Conservation (phyloP, 768 basidiomycete species). For the Rhizopogon salebrosus region DNA sequence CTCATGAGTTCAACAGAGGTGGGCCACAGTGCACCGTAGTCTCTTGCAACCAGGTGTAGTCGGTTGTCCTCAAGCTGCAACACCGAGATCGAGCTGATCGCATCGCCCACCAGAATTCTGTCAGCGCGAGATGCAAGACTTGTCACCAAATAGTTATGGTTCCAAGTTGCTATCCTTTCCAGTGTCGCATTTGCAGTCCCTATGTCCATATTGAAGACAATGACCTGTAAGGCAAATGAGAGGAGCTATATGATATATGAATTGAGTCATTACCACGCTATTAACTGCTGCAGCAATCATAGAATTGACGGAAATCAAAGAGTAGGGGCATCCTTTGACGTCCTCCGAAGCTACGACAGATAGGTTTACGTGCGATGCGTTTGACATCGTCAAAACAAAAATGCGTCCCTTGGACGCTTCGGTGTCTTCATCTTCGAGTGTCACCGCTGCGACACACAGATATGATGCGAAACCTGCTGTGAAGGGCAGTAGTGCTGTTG, state of each 20-base stretch:
- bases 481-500: conserved; percentile 45
- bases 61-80: conserved; percentile 44
- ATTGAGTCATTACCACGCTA: conserved; percentile 51
- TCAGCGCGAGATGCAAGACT: conserved; percentile 54
- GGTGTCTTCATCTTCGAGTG: conserved; percentile 35
- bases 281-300: conserved; percentile 69
- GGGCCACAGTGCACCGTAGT: conserved; percentile 76
- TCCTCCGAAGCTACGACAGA: conserved; percentile 36
- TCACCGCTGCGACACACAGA: conserved; percentile 48
- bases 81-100: conserved; percentile 72
- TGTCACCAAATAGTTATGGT: conserved; percentile 77
- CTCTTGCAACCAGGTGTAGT: conserved; percentile 56
- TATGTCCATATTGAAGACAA: conserved; percentile 38
- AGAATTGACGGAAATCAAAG: conserved; percentile 44
- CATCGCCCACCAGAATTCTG: conserved; percentile 69
- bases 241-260: not conserved
- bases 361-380: conserved; percentile 15
- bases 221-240: conserved; percentile 32
- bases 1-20: conserved; percentile 56
- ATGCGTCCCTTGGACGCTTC: conserved; percentile 58
- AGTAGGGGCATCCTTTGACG: conserved; percentile 67
- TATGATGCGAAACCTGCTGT: conserved; percentile 30
- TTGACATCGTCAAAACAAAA: conserved; percentile 44
- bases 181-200: conserved; percentile 27
- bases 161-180: conserved; percentile 52